Evolutionary conservation across 2,329 filamentous ascomycete genomes (phyloP).

Genomic region (Tolypocladium ophioglossoides): DNA sequence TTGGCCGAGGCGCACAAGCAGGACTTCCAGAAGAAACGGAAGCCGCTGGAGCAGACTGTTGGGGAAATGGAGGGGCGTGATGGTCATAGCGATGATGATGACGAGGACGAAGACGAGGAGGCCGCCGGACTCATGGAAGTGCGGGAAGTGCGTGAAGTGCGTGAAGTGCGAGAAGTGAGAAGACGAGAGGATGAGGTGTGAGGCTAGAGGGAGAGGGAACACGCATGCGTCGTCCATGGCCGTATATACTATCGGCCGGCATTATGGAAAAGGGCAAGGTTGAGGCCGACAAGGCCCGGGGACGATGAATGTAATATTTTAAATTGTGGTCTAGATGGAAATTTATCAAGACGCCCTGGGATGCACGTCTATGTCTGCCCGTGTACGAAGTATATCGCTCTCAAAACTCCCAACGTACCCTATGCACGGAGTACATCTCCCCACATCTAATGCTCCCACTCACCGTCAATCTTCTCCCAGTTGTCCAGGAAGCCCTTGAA

Average conservation of each 20-base stretch:
- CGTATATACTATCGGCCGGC: background rate
- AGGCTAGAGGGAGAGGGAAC: background rate
- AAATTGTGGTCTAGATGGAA: background rate
- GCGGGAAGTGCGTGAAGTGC: background rate
- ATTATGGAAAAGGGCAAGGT: background rate
- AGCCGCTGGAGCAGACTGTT: slow-evolving; percentile 17
- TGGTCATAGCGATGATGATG: slow-evolving; percentile 25
- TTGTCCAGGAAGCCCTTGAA: slow-evolving; percentile 85
- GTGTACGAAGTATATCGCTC: background rate
- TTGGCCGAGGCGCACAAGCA: slow-evolving; percentile 77
- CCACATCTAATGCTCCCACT: slow-evolving; percentile 46
- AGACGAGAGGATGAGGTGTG: slow-evolving; percentile 10
- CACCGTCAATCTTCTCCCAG: slow-evolving; percentile 74
- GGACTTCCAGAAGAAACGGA: slow-evolving; percentile 77
- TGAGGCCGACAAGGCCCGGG: background rate
- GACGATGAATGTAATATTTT: background rate
- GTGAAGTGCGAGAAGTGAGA: no score
- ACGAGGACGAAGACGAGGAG: slow-evolving; percentile 16
- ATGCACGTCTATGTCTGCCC: background rate
- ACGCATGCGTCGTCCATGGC: background rate
- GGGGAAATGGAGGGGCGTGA: slow-evolving; percentile 14
- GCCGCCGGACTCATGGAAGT: slow-evolving; percentile 6
- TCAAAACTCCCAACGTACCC: background rate
- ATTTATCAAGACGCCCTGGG: background rate
- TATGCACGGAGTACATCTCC: background rate